Conservation (phyloP, 1,284 basidiomycete species). For the Athelia psychrophila region DNA sequence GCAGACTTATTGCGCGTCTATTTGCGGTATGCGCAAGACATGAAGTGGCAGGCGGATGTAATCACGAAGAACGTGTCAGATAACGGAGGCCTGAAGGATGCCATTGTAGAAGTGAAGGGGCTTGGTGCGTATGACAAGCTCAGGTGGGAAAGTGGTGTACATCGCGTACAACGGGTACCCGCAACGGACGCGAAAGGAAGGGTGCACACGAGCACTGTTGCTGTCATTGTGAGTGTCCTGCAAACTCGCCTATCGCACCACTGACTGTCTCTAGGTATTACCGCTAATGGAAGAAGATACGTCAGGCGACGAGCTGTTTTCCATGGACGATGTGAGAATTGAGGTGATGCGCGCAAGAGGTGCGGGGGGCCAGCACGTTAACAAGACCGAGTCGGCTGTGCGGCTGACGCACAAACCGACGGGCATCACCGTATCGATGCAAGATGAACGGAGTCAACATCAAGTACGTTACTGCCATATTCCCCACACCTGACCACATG, state of each 20-base stretch:
- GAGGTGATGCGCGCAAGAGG: conserved; percentile 96
- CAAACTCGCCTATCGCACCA: neutral
- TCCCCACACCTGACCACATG: neutral
- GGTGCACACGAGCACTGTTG: conserved; percentile 91
- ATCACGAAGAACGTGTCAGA: conserved; percentile 54
- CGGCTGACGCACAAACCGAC: conserved; percentile 92
- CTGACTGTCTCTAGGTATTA: conserved; percentile 56
- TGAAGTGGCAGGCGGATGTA: conserved; percentile 51
- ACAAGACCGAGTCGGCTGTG: conserved; percentile 99
- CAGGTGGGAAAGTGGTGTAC: conserved; percentile 92
- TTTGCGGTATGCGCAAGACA: conserved; percentile 57
- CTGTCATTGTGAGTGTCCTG: conserved; percentile 70
- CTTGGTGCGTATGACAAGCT: conserved; percentile 77
- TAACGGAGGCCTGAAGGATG: conserved; percentile 76
- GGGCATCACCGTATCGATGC: conserved; percentile 96
- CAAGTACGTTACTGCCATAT: conserved; percentile 48
- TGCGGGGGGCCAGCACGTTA: conserved; percentile 99
- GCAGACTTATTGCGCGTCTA: conserved; percentile 86
- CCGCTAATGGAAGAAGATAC: conserved; percentile 69
- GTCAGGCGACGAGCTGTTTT: conserved; percentile 56
- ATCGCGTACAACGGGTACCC: conserved; percentile 94
- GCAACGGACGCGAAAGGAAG: conserved; percentile 85
- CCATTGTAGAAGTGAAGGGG: conserved; percentile 81
- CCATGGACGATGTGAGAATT: conserved; percentile 83
- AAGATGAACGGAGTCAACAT: conserved; percentile 96